phyloP scores from a whole-genome alignment of 2,329 filamentous ascomycete genomes.

The Fusarium coffeatum region DNA sequence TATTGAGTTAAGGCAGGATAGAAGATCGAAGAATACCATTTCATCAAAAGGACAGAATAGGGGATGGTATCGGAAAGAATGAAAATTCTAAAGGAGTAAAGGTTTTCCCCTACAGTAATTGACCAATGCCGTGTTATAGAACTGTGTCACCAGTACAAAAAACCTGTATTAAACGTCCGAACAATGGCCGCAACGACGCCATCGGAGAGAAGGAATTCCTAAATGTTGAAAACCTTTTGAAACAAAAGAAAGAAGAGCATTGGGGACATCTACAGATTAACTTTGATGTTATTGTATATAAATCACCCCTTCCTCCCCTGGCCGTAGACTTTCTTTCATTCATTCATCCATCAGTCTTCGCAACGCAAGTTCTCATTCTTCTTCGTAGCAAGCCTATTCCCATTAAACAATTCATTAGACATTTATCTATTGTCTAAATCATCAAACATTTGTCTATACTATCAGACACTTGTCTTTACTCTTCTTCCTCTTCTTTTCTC shows the following conservation, averaged over 20 bases:
- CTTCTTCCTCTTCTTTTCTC: too few species aligned
- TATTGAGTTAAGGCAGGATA: neutral
- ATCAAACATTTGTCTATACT: too few species aligned
- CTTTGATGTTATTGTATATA: neutral
- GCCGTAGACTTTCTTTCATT: neutral
- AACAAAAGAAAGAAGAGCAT: neutral
- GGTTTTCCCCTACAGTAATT: neutral
- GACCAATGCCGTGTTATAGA: neutral
- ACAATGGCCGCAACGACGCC: neutral
- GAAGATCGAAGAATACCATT: neutral
- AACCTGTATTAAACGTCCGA: neutral
- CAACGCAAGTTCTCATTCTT: neutral
- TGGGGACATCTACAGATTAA: neutral
- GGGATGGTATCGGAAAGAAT: rapidly evolving
- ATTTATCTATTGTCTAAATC: too few species aligned
- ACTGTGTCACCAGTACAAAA: neutral
- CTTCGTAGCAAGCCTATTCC: neutral
- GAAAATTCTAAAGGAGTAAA: neutral
- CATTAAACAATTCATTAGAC: neutral
- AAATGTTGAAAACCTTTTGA: neutral
- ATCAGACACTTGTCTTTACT: too few species aligned
- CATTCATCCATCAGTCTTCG: neutral
- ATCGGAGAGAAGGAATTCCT: neutral
- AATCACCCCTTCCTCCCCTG: neutral
- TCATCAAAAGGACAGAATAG: neutral